Conservation (phyloP, 202 grass and related monocot genomes). For the Panicum hallii region DNA sequence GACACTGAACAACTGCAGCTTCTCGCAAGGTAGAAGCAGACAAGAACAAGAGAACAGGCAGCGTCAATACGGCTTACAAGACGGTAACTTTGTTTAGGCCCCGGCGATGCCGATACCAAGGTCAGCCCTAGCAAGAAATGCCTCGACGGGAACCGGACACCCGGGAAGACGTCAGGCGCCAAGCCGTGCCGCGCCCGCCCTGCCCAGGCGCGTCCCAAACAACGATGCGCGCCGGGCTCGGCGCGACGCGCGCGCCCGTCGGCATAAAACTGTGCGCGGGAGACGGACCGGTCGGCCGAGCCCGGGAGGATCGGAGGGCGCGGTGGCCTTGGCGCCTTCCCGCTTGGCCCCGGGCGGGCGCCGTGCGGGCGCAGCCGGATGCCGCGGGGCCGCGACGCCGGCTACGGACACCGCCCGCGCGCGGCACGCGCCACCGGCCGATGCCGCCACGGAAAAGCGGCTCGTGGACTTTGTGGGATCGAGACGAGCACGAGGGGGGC, state of each 20-base stretch:
- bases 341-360: slow-evolving; percentile 39
- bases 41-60: slow-evolving; percentile 40
- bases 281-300: not conserved
- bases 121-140: slow-evolving; percentile 58
- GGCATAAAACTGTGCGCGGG: slow-evolving; percentile 6
- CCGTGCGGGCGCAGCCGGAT: slow-evolving; percentile 31
- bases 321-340: slow-evolving; percentile 45
- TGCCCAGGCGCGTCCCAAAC: slow-evolving; percentile 26
- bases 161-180: slow-evolving; percentile 43
- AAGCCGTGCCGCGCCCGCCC: slow-evolving; percentile 17
- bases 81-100: slow-evolving; percentile 6
- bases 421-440: slow-evolving; percentile 29
- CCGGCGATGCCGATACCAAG: slow-evolving; percentile 40
- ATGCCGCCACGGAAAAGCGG: slow-evolving; percentile 54
- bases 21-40: not conserved
- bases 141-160: slow-evolving; percentile 57
- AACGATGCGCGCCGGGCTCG: slow-evolving; percentile 37
- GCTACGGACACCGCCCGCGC: slow-evolving; percentile 56
- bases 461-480: slow-evolving; percentile 43
- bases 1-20: slow-evolving; percentile 28
- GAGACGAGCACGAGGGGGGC: not conserved
- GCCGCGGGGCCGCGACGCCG: slow-evolving; percentile 43
- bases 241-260: not conserved
- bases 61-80: slow-evolving; percentile 27
- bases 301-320: not conserved